A percentile compares a stretch with the other conserved stretches of the same genome.
phyloP scores from a whole-genome alignment of 495 filamentous ascomycete genomes.

The Xylaria flabelliformis region DNA sequence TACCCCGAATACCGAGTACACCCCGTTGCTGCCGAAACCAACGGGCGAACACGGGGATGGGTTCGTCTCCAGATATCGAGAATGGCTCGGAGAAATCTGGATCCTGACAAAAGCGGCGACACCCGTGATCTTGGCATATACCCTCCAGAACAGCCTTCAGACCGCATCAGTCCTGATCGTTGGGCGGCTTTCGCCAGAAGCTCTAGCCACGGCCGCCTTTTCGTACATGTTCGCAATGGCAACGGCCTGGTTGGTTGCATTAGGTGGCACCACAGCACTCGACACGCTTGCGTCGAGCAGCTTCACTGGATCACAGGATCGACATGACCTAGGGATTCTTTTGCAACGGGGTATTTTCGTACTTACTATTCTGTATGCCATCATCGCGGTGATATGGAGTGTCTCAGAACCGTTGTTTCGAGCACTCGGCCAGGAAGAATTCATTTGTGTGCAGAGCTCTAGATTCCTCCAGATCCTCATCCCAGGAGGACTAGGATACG shows the following conservation, averaged over 20 bases:
- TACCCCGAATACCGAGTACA: conserved; percentile 47
- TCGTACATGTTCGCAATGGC: conserved; percentile 93
- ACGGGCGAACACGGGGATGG: neutral
- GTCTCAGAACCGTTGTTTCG: conserved; percentile 79
- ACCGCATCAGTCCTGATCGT: conserved; percentile 82
- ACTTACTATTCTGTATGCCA: conserved; percentile 74
- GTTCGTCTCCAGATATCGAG: conserved; percentile 27
- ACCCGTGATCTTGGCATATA: conserved; percentile 88
- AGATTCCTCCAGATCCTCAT: conserved; percentile 79
- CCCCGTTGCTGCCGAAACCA: conserved; percentile 56
- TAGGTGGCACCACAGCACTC: conserved; percentile 91
- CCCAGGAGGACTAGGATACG: conserved; percentile 86
- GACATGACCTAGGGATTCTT: conserved; percentile 81
- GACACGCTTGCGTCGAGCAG: conserved; percentile 86
- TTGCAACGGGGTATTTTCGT: conserved; percentile 82
- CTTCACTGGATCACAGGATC: conserved; percentile 86
- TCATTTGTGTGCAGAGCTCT: conserved; percentile 76
- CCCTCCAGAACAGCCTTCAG: conserved; percentile 87
- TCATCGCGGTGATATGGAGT: conserved; percentile 77
- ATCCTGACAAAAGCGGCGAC: conserved; percentile 71
- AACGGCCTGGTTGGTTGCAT: conserved; percentile 86
- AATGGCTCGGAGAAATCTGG: conserved; percentile 68
- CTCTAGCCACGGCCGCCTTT: conserved; percentile 84
- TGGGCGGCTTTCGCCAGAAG: conserved; percentile 79
- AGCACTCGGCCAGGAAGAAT: conserved; percentile 77